phyloP scores from a whole-genome alignment of 768 basidiomycete species.

The Mycena capillaripes region DNA sequence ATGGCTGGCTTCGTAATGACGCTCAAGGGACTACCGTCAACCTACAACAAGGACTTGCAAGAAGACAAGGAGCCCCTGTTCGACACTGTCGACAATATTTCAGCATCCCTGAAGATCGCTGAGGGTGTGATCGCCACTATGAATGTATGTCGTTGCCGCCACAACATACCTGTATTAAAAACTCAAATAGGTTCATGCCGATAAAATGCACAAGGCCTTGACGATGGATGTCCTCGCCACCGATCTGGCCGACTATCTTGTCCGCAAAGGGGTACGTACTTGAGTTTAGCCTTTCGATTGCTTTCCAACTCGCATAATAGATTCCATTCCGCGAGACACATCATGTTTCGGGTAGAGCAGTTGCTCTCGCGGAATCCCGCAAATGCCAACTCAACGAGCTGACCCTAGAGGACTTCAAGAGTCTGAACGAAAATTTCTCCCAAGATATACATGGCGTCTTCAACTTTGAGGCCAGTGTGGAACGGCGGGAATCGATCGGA shows the following conservation, averaged over 20 bases:
- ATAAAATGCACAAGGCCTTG: constrained; percentile 91
- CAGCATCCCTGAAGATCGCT: constrained; percentile 90
- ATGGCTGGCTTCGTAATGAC: constrained; percentile 99
- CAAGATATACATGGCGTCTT: constrained; percentile 90
- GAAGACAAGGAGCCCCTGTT: constrained; percentile 99
- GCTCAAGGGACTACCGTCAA: constrained; percentile 96
- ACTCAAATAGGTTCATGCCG: constrained; percentile 77
- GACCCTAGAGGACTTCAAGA: constrained; percentile 83
- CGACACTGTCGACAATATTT: constrained; percentile 91
- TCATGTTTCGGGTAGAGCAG: constrained; percentile 96
- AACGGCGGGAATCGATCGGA: constrained; percentile 92
- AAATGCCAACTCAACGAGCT: constrained; percentile 87
- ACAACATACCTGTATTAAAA: constrained; percentile 1
- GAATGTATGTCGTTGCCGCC: constrained; percentile 65
- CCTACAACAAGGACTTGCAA: constrained; percentile 99
- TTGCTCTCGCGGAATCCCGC: constrained; percentile 91
- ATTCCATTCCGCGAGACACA: constrained; percentile 99
- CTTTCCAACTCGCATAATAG: constrained; percentile 55
- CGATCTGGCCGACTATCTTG: constrained; percentile 98
- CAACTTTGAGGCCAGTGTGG: constrained; percentile 96
- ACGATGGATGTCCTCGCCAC: constrained; percentile 99
- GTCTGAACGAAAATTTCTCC: constrained; percentile 80
- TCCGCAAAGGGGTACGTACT: constrained; percentile 92
- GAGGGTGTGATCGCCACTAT: constrained; percentile 96
- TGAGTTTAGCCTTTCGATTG: constrained; percentile 2